A percentile compares a stretch with the other conserved stretches of the same genome.
Evolutionary conservation across 2,329 filamentous ascomycete species (phyloP).

Genomic region (Neofusicoccum sp.): DNA sequence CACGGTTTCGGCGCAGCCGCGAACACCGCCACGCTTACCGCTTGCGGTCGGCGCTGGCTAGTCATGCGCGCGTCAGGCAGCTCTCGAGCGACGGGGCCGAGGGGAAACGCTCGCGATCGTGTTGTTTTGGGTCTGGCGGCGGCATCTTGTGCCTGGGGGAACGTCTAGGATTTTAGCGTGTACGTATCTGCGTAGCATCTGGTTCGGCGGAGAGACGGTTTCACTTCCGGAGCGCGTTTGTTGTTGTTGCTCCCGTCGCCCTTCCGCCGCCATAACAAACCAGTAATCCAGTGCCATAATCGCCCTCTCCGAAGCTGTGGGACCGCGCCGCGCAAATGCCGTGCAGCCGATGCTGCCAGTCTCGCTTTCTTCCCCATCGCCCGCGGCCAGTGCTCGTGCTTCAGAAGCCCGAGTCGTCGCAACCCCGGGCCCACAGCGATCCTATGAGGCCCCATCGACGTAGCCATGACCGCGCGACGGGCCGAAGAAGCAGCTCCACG

Average conservation of each 20-base stretch:
- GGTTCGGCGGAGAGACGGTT: not conserved
- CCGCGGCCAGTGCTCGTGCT: not conserved
- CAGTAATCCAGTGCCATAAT: not conserved
- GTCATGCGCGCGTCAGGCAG: constrained; percentile 2
- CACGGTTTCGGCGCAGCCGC: not conserved
- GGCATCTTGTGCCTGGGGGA: not conserved
- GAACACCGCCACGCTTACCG: constrained; percentile 9
- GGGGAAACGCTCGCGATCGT: not conserved
- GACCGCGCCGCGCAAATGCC: not conserved
- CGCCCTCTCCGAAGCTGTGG: not conserved
- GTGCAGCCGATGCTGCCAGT: not conserved
- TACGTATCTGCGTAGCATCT: not conserved
- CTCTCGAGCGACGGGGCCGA: not conserved
- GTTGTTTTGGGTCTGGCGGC: not conserved
- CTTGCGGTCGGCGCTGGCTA: not conserved
- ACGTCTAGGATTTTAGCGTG: not conserved
- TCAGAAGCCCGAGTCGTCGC: not conserved
- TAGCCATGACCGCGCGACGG: not conserved
- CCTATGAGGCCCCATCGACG: not conserved
- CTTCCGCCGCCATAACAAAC: not conserved
- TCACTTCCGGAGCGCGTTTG: not conserved
- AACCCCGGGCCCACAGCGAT: not conserved
- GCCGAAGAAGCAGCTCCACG: not conserved
- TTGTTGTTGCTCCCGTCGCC: not conserved
- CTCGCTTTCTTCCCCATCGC: not conserved